These are phyloP conservation scores for Cryphonectria naterciae DNA, from an alignment of 2,329 filamentous ascomycete genomes.

Conservation along the genomic window DNA sequence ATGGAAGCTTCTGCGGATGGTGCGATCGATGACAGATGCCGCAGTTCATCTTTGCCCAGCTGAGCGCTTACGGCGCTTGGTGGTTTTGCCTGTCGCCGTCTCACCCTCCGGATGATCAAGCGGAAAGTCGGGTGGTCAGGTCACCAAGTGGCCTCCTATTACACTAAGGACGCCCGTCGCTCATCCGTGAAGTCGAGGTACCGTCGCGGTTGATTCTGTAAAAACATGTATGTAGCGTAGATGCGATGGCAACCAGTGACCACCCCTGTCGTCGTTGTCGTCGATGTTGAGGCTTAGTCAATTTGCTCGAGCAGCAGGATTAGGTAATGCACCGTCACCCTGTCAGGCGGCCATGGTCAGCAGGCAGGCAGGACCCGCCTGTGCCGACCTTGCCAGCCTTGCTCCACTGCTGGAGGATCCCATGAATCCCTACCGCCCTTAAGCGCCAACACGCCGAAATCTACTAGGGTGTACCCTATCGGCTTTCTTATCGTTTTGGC, in stretches of 20 bases:
- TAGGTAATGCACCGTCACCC: background rate
- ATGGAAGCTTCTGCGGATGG: conserved; percentile 60
- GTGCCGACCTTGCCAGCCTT: background rate
- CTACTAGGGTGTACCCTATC: background rate
- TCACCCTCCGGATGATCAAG: background rate
- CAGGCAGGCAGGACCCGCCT: conserved; percentile 4
- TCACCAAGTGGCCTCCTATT: background rate
- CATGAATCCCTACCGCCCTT: background rate
- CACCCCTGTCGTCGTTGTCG: background rate
- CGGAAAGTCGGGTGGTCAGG: background rate
- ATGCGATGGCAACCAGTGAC: background rate
- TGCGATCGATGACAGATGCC: conserved; percentile 66
- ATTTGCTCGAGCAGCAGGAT: background rate
- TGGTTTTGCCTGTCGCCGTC: background rate
- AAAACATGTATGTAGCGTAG: background rate
- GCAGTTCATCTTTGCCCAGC: conserved; percentile 63
- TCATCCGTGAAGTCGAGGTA: background rate
- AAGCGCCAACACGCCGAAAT: background rate
- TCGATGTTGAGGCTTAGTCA: conserved; percentile 2
- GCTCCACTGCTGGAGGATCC: background rate
- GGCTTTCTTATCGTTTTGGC: conserved; percentile 16
- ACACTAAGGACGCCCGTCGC: background rate
- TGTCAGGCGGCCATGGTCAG: conserved; percentile 11
- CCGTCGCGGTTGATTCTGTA: background rate
- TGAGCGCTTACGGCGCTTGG: background rate